A percentile compares a stretch with the other conserved stretches of the same genome.
Conservation (phyloP, 2,329 filamentous ascomycete species). For the Colletotrichum horii region DNA sequence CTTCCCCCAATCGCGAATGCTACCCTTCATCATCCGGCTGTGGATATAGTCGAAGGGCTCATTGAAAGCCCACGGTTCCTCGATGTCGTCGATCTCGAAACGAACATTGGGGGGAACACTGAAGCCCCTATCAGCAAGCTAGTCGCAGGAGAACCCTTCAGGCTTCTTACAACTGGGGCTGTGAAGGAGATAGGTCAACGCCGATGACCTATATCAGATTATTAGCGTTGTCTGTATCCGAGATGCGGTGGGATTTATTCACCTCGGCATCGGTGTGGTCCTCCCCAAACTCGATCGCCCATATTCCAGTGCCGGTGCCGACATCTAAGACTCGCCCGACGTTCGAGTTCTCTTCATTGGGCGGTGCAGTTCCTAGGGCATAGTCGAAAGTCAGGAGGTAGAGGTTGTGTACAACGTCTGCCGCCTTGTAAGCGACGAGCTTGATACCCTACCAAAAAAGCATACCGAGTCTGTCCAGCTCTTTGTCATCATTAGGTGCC, state of each 20-base stretch:
- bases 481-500: not conserved
- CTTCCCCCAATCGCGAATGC: conserved; percentile 46
- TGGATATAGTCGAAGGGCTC: conserved; percentile 61
- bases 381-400: not conserved
- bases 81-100: conserved; percentile 52
- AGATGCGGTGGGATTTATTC: not conserved
- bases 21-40: conserved; percentile 54
- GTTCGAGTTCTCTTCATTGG: not conserved
- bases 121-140: not conserved
- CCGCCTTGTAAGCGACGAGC: not conserved
- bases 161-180: not conserved
- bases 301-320: not conserved
- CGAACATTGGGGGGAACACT: not conserved
- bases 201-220: not conserved
- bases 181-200: not conserved
- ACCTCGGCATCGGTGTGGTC: not conserved
- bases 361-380: not conserved
- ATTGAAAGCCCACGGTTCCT: conserved; percentile 54
- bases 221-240: not conserved
- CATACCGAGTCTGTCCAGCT: not conserved
- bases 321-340: not conserved
- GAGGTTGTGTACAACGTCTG: not conserved
- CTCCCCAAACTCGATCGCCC: not conserved
- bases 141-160: not conserved
- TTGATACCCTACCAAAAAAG: not conserved